phyloP scores from a whole-genome alignment of 495 filamentous ascomycete genomes.

The Tuber brumale region DNA sequence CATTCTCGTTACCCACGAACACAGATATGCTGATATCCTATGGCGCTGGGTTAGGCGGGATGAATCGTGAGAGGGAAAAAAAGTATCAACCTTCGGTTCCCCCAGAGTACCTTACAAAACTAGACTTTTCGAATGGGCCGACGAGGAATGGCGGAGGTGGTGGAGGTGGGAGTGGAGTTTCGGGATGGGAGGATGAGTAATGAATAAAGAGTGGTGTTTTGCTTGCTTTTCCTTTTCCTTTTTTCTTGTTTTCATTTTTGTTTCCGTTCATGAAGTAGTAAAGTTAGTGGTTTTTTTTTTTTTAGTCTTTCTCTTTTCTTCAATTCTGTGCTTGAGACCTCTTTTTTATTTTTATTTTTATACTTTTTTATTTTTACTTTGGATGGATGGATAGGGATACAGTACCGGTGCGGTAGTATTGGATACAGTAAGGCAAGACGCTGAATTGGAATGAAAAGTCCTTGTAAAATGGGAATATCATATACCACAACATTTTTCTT shows the following conservation, averaged over 20 bases:
- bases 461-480: neutral
- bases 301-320: neutral
- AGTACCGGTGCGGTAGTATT: neutral
- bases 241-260: slow-evolving; percentile 9
- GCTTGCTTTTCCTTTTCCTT: slow-evolving; percentile 17
- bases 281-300: neutral
- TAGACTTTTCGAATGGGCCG: slow-evolving; percentile 55
- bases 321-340: neutral
- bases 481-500: neutral
- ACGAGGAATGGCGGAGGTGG: slow-evolving; percentile 18
- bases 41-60: slow-evolving; percentile 86
- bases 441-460: neutral
- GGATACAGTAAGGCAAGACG: neutral
- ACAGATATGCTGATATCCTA: slow-evolving; percentile 96
- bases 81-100: slow-evolving; percentile 97
- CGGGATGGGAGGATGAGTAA: slow-evolving; percentile 25
- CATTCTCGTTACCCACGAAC: slow-evolving; percentile 87
- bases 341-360: neutral
- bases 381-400: neutral
- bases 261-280: neutral
- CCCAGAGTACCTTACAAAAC: slow-evolving; percentile 81
- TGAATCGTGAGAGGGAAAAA: slow-evolving; percentile 81
- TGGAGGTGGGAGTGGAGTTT: slow-evolving; percentile 7
- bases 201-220: neutral
- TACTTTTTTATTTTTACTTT: neutral